A percentile compares a stretch with the other conserved stretches of the same genome.
Evolutionary conservation across 2,329 filamentous ascomycete genomes (phyloP).

Genomic region (Arthrobotrys musiformis): DNA sequence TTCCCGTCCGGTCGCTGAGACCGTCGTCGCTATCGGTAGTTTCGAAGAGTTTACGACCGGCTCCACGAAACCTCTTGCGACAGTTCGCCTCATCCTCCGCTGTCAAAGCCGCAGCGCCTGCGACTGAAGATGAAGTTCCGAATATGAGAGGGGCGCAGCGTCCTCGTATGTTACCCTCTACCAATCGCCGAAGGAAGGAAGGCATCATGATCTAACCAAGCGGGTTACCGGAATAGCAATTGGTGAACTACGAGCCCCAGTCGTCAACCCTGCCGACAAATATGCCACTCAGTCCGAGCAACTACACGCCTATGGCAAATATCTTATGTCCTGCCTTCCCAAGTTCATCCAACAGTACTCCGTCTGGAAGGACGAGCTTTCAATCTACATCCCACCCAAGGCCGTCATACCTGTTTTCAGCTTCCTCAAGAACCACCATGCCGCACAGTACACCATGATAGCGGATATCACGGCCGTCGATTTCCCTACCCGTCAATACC

Average conservation of each 20-base stretch:
- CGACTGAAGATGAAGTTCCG: constrained; percentile 39
- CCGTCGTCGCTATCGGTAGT: constrained; percentile 46
- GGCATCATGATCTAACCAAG: constrained; percentile 18
- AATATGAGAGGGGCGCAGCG: constrained; percentile 44
- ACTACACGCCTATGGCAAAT: constrained; percentile 93
- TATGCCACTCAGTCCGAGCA: constrained; percentile 86
- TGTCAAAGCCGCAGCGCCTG: constrained; percentile 25
- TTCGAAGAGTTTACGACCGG: constrained; percentile 27
- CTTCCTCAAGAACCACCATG: constrained; percentile 97
- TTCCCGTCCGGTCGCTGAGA: constrained; percentile 36
- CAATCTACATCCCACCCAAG: constrained; percentile 87
- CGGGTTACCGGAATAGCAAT: constrained; percentile 61
- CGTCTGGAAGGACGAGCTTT: constrained; percentile 99
- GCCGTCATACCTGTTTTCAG: constrained; percentile 91
- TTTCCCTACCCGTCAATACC: constrained; percentile 92
- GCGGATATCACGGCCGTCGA: constrained; percentile 94
- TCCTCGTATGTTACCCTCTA: constrained; percentile 36
- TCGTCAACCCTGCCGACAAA: constrained; percentile 77
- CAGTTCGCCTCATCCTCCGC: constrained; percentile 41
- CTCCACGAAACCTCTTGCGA: constrained; percentile 44
- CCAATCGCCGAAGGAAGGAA: background rate
- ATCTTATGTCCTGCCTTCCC: constrained; percentile 94
- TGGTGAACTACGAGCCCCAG: constrained; percentile 73
- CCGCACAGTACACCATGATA: constrained; percentile 94
- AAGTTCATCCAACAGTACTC: constrained; percentile 99